These are phyloP conservation scores for Suillus occidentalis DNA, from an alignment of 768 basidiomycete species.

Conservation along the genomic window DNA sequence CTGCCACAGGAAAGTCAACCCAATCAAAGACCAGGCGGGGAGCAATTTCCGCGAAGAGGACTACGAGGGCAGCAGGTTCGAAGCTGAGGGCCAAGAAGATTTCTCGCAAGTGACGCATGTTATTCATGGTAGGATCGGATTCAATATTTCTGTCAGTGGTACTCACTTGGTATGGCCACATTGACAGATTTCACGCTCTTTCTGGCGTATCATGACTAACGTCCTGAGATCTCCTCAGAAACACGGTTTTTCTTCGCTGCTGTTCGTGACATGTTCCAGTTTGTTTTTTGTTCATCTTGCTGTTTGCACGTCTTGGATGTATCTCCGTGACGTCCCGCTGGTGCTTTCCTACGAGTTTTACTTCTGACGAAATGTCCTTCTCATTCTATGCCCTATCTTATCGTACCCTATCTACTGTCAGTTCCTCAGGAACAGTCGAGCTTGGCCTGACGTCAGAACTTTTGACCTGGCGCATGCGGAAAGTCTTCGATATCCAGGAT, in stretches of 20 bases:
- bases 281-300: slow-evolving; percentile 2
- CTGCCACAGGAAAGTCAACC: neutral
- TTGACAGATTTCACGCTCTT: slow-evolving; percentile 3
- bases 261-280: slow-evolving; percentile 3
- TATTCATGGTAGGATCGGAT: slow-evolving; percentile 7
- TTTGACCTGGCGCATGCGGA: neutral
- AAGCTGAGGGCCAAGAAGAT: neutral
- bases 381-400: neutral
- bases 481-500: neutral
- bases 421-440: neutral
- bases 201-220: slow-evolving; percentile 4
- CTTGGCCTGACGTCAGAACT: neutral
- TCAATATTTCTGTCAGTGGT: neutral
- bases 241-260: neutral
- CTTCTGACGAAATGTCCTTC: neutral
- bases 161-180: slow-evolving; percentile 1
- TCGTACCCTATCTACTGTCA: neutral
- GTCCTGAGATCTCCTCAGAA: slow-evolving; percentile 6
- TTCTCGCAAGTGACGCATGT: slow-evolving; percentile 6
- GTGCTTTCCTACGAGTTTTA: slow-evolving; percentile 6
- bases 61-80: slow-evolving; percentile 1
- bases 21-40: neutral
- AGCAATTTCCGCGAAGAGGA: neutral
- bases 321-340: neutral
- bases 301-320: neutral